Evolutionary conservation across 768 basidiomycete genomes (phyloP).

Genomic region (Trametes cinnabarina): DNA sequence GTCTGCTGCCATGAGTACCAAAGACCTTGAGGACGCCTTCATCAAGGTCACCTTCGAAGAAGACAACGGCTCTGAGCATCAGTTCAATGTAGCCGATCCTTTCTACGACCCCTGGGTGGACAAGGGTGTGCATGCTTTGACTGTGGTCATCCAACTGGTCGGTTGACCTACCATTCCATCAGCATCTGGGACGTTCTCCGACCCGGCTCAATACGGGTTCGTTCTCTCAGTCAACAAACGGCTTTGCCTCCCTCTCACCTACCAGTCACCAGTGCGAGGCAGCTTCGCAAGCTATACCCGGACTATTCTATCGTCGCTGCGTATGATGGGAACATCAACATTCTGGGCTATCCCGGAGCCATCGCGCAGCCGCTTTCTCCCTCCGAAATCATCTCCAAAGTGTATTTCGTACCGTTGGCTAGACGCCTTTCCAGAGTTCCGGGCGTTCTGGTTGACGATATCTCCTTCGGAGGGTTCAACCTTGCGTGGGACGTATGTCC

Average conservation of each 20-base stretch:
- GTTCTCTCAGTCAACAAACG: not conserved
- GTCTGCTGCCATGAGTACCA: not conserved
- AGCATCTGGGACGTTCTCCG: slow-evolving; percentile 54
- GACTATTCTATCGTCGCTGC: slow-evolving; percentile 59
- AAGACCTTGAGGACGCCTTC: slow-evolving; percentile 40
- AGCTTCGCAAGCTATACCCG: slow-evolving; percentile 58
- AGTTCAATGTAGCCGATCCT: slow-evolving; percentile 23
- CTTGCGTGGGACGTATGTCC: slow-evolving; percentile 57
- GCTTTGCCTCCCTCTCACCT: not conserved
- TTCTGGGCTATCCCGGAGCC: slow-evolving; percentile 53
- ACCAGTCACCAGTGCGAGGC: slow-evolving; percentile 36
- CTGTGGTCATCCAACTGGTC: not conserved
- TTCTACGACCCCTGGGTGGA: slow-evolving; percentile 55
- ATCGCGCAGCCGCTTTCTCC: slow-evolving; percentile 44
- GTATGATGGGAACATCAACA: slow-evolving; percentile 40
- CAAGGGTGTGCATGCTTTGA: slow-evolving; percentile 36
- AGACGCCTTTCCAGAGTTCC: slow-evolving; percentile 40
- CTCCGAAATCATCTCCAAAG: slow-evolving; percentile 48
- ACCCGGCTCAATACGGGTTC: slow-evolving; percentile 33
- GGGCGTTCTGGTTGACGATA: slow-evolving; percentile 51
- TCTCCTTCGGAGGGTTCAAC: slow-evolving; percentile 55
- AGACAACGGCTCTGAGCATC: slow-evolving; percentile 8
- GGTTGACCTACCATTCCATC: not conserved
- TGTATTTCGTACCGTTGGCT: slow-evolving; percentile 48
- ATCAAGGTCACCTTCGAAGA: slow-evolving; percentile 45